A percentile compares a stretch with the other conserved stretches of the same genome.
phyloP scores from a whole-genome alignment of 805 yeast species.

The Candida ovalis region DNA sequence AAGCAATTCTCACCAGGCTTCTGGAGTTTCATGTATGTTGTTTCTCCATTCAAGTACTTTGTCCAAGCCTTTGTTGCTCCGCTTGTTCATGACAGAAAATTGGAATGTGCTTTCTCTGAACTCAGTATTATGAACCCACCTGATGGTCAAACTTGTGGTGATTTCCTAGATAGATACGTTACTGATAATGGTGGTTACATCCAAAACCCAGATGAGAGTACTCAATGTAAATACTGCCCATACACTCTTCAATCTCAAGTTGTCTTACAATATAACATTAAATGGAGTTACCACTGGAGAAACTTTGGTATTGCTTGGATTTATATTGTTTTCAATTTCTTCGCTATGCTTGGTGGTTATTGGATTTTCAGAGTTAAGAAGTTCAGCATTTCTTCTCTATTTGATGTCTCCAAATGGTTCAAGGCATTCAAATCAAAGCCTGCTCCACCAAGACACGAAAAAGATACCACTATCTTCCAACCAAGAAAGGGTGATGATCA shows the following conservation, averaged over 20 bases:
- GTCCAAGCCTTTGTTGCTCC: slow-evolving; percentile 53
- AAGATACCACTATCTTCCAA: slow-evolving; percentile 40
- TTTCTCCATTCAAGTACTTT: slow-evolving; percentile 68
- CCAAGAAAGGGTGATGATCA: slow-evolving; percentile 38
- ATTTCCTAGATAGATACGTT: slow-evolving; percentile 44
- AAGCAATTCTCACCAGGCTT: slow-evolving; percentile 60
- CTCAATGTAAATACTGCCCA: slow-evolving; percentile 47
- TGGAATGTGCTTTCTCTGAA: slow-evolving; percentile 47
- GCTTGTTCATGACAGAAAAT: slow-evolving; percentile 45
- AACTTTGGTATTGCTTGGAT: slow-evolving; percentile 60
- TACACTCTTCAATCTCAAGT: slow-evolving; percentile 41
- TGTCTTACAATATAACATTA: slow-evolving; percentile 39
- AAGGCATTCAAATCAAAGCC: slow-evolving; percentile 33
- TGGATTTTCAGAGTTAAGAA: slow-evolving; percentile 35
- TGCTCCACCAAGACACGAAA: slow-evolving; percentile 40
- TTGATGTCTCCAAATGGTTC: slow-evolving; percentile 38
- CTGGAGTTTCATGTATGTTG: slow-evolving; percentile 78
- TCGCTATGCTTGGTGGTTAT: slow-evolving; percentile 37
- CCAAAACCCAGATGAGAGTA: slow-evolving; percentile 43
- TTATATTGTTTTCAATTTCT: slow-evolving; percentile 50
- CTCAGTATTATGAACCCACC: slow-evolving; percentile 51
- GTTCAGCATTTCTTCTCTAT: slow-evolving; percentile 31
- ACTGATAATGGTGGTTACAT: slow-evolving; percentile 51
- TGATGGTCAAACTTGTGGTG: slow-evolving; percentile 61
- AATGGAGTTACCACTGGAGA: slow-evolving; percentile 57